phyloP scores from a whole-genome alignment of 331 rosid species.

The Cucumis variabilis region DNA sequence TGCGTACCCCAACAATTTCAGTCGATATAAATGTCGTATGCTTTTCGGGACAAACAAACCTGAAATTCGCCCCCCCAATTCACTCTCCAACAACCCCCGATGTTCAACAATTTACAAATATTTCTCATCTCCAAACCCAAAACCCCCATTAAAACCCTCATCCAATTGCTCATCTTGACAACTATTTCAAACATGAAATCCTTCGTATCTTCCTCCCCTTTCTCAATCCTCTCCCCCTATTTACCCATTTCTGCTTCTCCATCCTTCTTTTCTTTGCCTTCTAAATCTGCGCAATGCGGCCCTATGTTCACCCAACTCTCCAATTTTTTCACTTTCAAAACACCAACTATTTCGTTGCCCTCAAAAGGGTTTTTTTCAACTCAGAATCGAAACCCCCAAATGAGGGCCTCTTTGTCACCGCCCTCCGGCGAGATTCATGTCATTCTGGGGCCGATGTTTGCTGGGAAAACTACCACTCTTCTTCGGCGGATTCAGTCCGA shows the following conservation, averaged over 20 bases:
- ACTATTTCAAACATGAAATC: slow-evolving; percentile 60
- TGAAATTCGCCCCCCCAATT: too few species aligned
- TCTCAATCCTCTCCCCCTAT: slow-evolving; percentile 49
- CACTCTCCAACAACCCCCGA: too few species aligned
- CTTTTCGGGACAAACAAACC: too few species aligned
- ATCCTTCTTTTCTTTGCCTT: slow-evolving; percentile 41
- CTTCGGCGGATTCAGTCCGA: slow-evolving; percentile 77
- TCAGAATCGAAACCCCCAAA: slow-evolving; percentile 47
- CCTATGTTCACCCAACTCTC: slow-evolving; percentile 36
- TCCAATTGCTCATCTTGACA: slow-evolving; percentile 33
- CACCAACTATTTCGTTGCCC: slow-evolving; percentile 44
- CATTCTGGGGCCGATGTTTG: slow-evolving; percentile 94
- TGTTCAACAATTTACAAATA: too few species aligned
- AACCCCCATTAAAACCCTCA: slow-evolving; percentile 32
- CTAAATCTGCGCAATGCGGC: slow-evolving; percentile 34
- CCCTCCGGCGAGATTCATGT: slow-evolving; percentile 84
- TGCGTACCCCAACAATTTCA: too few species aligned
- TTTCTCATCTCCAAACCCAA: too few species aligned
- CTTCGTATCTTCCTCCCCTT: slow-evolving; percentile 50
- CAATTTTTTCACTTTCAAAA: slow-evolving; percentile 42
- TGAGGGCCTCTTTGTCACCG: slow-evolving; percentile 44
- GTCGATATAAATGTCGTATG: too few species aligned
- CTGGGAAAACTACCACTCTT: slow-evolving; percentile 90
- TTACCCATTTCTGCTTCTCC: slow-evolving; percentile 48
- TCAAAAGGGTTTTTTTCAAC: slow-evolving; percentile 29